Evolutionary conservation across 345 rosid species (phyloP), one percentile per base, ranked within the genome.

Genomic region (Salix arbutifolia): DNA sequence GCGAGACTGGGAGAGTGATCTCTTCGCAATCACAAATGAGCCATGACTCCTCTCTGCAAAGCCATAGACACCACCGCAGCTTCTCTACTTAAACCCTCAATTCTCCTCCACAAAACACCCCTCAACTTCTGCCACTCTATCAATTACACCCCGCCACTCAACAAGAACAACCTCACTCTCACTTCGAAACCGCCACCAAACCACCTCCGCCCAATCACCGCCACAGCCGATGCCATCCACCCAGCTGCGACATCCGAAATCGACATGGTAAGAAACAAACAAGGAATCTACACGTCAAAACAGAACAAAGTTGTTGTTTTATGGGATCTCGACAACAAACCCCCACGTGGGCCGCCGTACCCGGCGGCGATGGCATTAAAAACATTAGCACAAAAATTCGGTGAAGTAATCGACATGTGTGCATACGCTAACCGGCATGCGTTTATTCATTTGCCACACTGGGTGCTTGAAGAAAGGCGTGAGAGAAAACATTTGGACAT

Each of bases 301-400:
- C 78, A 83, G 81, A 84, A 83, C 81, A 91, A 88, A 73, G 97
- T 95, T 12, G 93, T 93, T 0, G 94, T 95, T 69, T 85, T 91
- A 9, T 93, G 97, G 99, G 97, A 95, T 90, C 92, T 95, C 53
- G 99, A 95, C 81, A 95, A 95, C 88, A 95, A 95, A 76, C 99
- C 97, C 9, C 97, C 97, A 0, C 88, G 93, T 0, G 97, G 97
- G 10, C 91, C 89, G 40, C 99, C 97, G 1, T 95, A 85, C 76
- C 84, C 83, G 16, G 97, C 97, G 0, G 99, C 97, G 1, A 64
- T 83, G 40, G 90, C 89, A 5, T 87, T 95, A 62, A 87, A 89
- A 23, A 75, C 75, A 30, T 79, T 91, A 11, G 97, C 97, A 4
- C 81, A 85, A 83, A 82, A 72, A 8, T 89, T 94, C 77, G 98